Evolutionary conservation across 2,329 filamentous ascomycete species (phyloP).

Genomic region (Colletotrichum abscissum): DNA sequence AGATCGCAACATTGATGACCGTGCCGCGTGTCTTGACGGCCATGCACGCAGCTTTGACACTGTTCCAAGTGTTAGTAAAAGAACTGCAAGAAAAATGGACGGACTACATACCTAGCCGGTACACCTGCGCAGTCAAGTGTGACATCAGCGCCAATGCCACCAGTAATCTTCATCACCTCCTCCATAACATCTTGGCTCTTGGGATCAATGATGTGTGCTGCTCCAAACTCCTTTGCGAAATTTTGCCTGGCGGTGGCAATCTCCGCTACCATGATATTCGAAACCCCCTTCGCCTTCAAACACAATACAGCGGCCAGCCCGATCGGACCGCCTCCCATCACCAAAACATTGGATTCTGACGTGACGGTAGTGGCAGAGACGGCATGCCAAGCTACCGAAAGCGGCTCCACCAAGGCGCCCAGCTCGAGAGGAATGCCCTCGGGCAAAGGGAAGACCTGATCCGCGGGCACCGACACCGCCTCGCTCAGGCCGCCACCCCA

Average conservation of each 20-base stretch:
- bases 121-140: conserved; percentile 41
- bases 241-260: conserved; percentile 60
- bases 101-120: conserved; percentile 26
- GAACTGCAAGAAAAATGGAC: fast-evolving
- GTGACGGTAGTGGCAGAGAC: conserved; percentile 45
- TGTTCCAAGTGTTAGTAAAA: neutral
- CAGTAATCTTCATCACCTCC: conserved; percentile 33
- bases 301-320: conserved; percentile 70
- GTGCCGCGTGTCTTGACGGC: conserved; percentile 39
- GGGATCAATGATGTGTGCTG: conserved; percentile 41
- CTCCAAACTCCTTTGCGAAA: conserved; percentile 65
- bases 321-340: conserved; percentile 73
- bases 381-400: conserved; percentile 74
- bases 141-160: conserved; percentile 37
- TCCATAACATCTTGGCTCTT: conserved; percentile 35
- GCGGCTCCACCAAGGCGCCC: conserved; percentile 70
- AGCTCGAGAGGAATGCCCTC: conserved; percentile 62
- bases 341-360: conserved; percentile 58
- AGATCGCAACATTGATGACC: conserved; percentile 42
- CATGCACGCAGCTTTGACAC: conserved; percentile 38
- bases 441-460: conserved; percentile 59
- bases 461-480: conserved; percentile 59
- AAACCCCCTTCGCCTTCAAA: conserved; percentile 63
- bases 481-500: conserved; percentile 66
- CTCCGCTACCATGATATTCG: conserved; percentile 68